Percentiles rank a stretch among this genome's conserved stretches.
Conservation (phyloP, 805 yeast genomes). For the Isabelozyma rhagii region DNA sequence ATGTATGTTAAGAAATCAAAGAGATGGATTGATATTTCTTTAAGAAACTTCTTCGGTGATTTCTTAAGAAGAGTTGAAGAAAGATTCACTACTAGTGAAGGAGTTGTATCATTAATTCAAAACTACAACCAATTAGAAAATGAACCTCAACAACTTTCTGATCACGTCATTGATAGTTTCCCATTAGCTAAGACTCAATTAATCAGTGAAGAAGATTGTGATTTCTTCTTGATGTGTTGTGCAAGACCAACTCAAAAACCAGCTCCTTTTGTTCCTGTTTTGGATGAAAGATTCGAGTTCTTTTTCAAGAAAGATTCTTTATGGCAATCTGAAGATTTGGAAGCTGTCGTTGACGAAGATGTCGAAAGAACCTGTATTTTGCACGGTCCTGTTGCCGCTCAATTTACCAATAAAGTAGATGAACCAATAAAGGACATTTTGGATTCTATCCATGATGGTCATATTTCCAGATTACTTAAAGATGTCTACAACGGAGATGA, state of each 20-base stretch:
- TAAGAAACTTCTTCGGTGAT: conserved; percentile 83
- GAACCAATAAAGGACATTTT: conserved; percentile 91
- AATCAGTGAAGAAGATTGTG: conserved; percentile 92
- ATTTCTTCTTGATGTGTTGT: conserved; percentile 82
- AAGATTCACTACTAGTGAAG: conserved; percentile 67
- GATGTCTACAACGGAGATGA: conserved; percentile 72
- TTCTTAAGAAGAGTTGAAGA: conserved; percentile 94
- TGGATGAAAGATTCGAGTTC: conserved; percentile 90
- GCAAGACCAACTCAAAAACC: conserved; percentile 89
- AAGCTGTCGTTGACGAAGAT: conserved; percentile 92
- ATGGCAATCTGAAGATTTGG: conserved; percentile 98
- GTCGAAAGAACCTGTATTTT: conserved; percentile 98
- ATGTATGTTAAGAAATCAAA: conserved; percentile 74
- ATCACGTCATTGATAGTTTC: conserved; percentile 60
- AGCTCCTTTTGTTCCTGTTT: conserved; percentile 93
- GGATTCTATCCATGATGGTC: conserved; percentile 88
- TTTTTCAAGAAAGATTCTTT: conserved; percentile 98
- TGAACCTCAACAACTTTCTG: conserved; percentile 58
- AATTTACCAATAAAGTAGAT: conserved; percentile 77
- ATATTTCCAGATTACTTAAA: conserved; percentile 63
- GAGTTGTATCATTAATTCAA: conserved; percentile 67
- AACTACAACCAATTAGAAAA: conserved; percentile 62
- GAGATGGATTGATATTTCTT: conserved; percentile 85
- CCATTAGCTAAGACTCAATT: conserved; percentile 78
- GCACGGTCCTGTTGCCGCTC: conserved; percentile 98